Conservation (phyloP, 805 yeast species). For the Pichia scutulata region DNA sequence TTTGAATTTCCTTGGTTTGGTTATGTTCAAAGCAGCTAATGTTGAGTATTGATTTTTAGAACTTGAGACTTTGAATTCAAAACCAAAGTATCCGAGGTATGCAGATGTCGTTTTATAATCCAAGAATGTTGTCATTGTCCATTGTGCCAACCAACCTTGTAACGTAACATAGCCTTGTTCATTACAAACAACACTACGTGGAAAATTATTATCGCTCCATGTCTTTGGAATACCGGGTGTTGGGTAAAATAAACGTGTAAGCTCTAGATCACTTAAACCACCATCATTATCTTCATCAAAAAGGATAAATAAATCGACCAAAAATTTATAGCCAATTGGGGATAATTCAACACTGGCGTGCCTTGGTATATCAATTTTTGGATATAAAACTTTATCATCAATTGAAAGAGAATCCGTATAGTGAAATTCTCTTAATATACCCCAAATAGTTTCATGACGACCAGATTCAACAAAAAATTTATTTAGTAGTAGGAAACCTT, state of each 20-base stretch:
- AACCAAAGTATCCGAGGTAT: conserved; percentile 85
- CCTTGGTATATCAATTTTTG: conserved; percentile 65
- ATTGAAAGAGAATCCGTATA: conserved; percentile 89
- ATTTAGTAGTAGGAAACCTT: conserved; percentile 72
- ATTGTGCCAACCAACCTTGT: conserved; percentile 98
- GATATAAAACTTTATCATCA: conserved; percentile 71
- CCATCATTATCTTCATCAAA: conserved; percentile 97
- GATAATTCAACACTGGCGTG: conserved; percentile 82
- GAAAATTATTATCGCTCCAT: conserved; percentile 84
- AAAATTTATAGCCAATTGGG: conserved; percentile 84
- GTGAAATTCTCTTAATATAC: conserved; percentile 77
- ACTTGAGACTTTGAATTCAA: conserved; percentile 38
- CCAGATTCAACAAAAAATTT: conserved; percentile 85
- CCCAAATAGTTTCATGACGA: conserved; percentile 96
- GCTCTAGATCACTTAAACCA: conserved; percentile 72
- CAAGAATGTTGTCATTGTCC: conserved; percentile 93
- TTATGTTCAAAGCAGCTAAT: conserved; percentile 57
- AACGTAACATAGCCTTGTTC: conserved; percentile 84
- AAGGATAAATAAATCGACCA: conserved; percentile 80
- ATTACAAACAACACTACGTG: conserved; percentile 79
- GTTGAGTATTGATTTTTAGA: conserved; percentile 18
- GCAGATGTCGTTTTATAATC: conserved; percentile 80
- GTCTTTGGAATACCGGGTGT: conserved; percentile 88
- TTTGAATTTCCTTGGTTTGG: conserved; percentile 70
- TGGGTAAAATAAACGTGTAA: conserved; percentile 64